Evolutionary conservation across 78 protist genomes (phyloP).

Genomic region (Dictyostelium capitatum): DNA sequence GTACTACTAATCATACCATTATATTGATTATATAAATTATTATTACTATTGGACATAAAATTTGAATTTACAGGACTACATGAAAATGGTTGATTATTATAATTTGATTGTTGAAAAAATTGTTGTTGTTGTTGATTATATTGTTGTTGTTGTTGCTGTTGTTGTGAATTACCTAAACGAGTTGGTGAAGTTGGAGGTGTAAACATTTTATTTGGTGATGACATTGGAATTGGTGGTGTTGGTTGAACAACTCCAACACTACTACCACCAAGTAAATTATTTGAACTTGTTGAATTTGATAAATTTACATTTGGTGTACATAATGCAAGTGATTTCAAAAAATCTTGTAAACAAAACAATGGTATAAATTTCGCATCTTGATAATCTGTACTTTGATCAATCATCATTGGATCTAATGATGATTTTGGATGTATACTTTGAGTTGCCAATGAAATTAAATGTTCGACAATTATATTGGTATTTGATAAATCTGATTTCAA

Average conservation of each 20-base stretch:
- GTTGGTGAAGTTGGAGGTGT: conserved; percentile 1
- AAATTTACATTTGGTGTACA: not conserved
- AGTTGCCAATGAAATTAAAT: conserved; percentile 26
- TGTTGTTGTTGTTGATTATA: not conserved
- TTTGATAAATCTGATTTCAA: not conserved
- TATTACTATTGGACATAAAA: not conserved
- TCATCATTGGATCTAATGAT: not conserved
- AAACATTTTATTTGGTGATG: not conserved
- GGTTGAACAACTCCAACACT: not conserved
- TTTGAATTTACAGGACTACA: not conserved
- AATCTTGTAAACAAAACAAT: conserved; percentile 2
- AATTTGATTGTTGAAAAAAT: not conserved
- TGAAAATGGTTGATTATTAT: conserved; percentile 3
- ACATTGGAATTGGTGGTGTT: not conserved
- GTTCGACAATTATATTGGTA: conserved; percentile 22
- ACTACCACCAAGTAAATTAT: not conserved
- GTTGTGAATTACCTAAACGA: not conserved
- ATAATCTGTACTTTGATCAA: not conserved
- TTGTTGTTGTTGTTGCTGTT: not conserved
- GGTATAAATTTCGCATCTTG: not conserved
- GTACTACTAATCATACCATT: too few species aligned
- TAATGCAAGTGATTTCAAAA: not conserved
- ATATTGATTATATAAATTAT: not conserved
- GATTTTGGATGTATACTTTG: conserved; percentile 36
- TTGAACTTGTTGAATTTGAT: not conserved